A percentile compares a stretch with the other conserved stretches of the same genome.
These are phyloP conservation scores for Infundibulicybe gibba DNA, from an alignment of 768 basidiomycete genomes.

Conservation along the genomic window DNA sequence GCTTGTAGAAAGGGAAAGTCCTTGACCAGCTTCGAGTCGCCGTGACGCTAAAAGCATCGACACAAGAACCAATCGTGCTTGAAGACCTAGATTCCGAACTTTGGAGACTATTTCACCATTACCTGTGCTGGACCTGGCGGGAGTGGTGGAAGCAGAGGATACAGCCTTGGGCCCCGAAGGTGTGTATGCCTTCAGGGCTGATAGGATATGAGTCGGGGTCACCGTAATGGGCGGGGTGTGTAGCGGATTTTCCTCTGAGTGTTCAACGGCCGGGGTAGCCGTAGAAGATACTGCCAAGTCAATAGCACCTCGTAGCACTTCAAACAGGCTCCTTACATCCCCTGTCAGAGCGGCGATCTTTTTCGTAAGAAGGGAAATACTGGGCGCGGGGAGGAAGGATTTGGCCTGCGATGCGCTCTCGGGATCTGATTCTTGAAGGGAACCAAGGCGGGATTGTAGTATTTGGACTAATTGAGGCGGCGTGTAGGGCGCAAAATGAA, in stretches of 20 bases:
- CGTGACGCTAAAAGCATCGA: conserved; percentile 60
- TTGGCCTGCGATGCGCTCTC: conserved; percentile 26
- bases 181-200: conserved; percentile 71
- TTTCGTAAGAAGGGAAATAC: conserved; percentile 70
- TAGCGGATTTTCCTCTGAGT: conserved; percentile 26
- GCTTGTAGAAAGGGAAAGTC: conserved; percentile 37
- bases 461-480: conserved; percentile 68
- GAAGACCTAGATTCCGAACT: conserved; percentile 66
- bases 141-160: conserved; percentile 19
- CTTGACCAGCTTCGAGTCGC: conserved; percentile 54
- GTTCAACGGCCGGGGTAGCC: conserved; percentile 10
- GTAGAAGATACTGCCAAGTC: conserved; percentile 51
- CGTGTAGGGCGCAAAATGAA: conserved; percentile 82
- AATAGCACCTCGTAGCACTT: conserved; percentile 77
- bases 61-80: conserved; percentile 69
- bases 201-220: conserved; percentile 64
- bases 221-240: conserved; percentile 39
- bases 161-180: conserved; percentile 22
- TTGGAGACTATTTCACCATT: conserved; percentile 66
- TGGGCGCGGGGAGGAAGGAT: conserved; percentile 59
- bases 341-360: conserved; percentile 81
- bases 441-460: conserved; percentile 57
- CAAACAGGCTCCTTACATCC: conserved; percentile 77
- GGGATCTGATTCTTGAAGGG: conserved; percentile 37
- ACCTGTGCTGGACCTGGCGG: conserved; percentile 19